Percentiles rank a stretch among this genome's conserved stretches.
These are phyloP conservation scores for Hyparrhenia diplandra DNA, from an alignment of 176 grass and related monocot species.

Conservation along the genomic window DNA sequence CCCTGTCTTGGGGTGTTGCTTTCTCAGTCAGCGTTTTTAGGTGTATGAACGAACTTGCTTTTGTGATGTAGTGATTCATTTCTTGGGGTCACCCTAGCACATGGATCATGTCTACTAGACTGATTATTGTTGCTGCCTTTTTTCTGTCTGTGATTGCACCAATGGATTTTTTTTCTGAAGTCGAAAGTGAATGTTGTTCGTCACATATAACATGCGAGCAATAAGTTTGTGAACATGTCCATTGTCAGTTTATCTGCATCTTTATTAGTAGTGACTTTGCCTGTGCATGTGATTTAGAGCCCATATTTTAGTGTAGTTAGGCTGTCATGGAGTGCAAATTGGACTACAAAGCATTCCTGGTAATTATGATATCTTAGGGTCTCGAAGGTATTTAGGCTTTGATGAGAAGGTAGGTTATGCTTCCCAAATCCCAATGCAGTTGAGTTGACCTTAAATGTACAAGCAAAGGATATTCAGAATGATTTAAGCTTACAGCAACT, in stretches of 20 bases:
- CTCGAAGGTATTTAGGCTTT: neutral
- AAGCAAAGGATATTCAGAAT: constrained; percentile 9
- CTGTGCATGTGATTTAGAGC: neutral
- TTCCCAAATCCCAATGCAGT: constrained; percentile 18
- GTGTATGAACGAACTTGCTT: neutral
- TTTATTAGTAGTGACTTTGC: neutral
- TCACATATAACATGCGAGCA: neutral
- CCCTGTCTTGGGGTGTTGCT: neutral
- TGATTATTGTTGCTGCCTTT: neutral
- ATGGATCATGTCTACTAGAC: neutral
- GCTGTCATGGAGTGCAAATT: neutral
- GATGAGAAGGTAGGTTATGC: constrained; percentile 1
- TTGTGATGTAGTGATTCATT: neutral
- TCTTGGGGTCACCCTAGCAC: neutral
- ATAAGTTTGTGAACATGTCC: neutral
- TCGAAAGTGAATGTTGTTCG: neutral
- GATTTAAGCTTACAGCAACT: neutral
- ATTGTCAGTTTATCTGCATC: neutral
- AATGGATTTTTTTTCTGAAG: neutral
- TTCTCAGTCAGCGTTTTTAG: neutral
- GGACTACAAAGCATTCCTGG: neutral
- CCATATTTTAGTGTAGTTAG: neutral
- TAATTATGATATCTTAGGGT: neutral
- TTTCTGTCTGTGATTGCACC: neutral
- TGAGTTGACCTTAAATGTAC: constrained; percentile 7